Conservation (phyloP, 805 yeast genomes). For the Kluyveromyces nonfermentans region DNA sequence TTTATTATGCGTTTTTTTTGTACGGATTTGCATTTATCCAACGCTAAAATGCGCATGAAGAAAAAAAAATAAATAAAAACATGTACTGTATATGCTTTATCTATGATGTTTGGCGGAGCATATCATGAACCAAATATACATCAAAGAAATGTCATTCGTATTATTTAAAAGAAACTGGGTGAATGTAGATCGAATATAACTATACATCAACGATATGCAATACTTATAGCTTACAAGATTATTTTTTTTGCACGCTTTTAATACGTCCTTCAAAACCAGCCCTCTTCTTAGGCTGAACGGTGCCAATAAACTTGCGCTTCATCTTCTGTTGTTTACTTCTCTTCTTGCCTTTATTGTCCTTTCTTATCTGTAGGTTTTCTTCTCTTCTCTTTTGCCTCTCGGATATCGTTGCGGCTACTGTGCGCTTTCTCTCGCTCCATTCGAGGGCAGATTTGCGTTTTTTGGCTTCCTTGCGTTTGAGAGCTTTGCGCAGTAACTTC, state of each 20-base stretch:
- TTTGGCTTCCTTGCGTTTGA: conserved; percentile 71
- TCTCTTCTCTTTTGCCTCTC: conserved; percentile 82
- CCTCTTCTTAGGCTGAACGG: conserved; percentile 41
- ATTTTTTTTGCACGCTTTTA: conserved; percentile 26
- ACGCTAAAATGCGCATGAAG: no score
- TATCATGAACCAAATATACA: no score
- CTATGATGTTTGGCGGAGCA: no score
- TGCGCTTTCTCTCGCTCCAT: conserved; percentile 85
- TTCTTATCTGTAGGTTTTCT: conserved; percentile 78
- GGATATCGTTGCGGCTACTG: conserved; percentile 63
- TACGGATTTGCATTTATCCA: no score
- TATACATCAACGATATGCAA: neutral
- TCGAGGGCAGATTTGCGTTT: conserved; percentile 82
- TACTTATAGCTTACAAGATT: neutral
- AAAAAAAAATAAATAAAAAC: no score
- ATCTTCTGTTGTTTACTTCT: conserved; percentile 64
- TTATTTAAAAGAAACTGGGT: neutral
- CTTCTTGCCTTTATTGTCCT: conserved; percentile 75
- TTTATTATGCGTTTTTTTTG: neutral
- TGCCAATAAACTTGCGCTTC: conserved; percentile 52
- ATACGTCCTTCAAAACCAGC: conserved; percentile 88
- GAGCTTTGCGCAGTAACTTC: conserved; percentile 71
- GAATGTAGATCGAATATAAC: neutral
- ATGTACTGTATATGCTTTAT: no score
- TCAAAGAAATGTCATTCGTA: no score